Conservation (phyloP, 192 early-diverging fungal species). For the Podila epicladia region DNA sequence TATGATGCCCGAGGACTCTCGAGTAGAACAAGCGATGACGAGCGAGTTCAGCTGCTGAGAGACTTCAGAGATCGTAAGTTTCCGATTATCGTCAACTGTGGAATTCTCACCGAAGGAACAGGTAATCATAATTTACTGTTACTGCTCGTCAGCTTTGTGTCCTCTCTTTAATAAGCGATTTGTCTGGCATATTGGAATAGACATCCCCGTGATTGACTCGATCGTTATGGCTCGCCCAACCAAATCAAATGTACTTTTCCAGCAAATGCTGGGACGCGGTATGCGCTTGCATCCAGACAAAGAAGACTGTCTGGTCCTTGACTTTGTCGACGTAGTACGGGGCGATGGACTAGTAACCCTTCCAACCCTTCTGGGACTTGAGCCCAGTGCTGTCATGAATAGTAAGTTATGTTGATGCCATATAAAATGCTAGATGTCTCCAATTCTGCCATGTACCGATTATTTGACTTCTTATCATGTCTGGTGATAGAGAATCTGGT, state of each 20-base stretch:
- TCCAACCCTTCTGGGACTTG: conserved; percentile 86
- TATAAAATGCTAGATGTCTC: background rate
- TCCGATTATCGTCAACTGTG: conserved; percentile 92
- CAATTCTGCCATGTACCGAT: background rate
- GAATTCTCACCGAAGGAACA: conserved; percentile 74
- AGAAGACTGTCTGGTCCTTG: conserved; percentile 81
- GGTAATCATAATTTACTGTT: conserved; percentile 15
- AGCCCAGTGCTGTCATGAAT: conserved; percentile 61
- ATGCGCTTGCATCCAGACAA: conserved; percentile 76
- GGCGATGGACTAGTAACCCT: conserved; percentile 66
- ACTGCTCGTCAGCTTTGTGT: background rate
- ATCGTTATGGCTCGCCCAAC: conserved; percentile 91
- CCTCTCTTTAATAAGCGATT: too few species aligned
- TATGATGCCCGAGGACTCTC: conserved; percentile 64
- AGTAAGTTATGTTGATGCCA: conserved; percentile 29
- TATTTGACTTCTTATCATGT: background rate
- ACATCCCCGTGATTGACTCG: conserved; percentile 91
- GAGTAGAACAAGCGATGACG: conserved; percentile 60
- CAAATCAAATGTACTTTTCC: conserved; percentile 82
- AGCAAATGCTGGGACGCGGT: conserved; percentile 97
- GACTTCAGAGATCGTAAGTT: conserved; percentile 69
- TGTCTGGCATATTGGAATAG: conserved; percentile 37
- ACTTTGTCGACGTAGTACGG: conserved; percentile 84
- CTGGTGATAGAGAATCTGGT: background rate
- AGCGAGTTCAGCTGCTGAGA: conserved; percentile 66